Base-by-base conservation (phyloP, 208 protist species). In the Jaenimonas drosophilae region DNA sequence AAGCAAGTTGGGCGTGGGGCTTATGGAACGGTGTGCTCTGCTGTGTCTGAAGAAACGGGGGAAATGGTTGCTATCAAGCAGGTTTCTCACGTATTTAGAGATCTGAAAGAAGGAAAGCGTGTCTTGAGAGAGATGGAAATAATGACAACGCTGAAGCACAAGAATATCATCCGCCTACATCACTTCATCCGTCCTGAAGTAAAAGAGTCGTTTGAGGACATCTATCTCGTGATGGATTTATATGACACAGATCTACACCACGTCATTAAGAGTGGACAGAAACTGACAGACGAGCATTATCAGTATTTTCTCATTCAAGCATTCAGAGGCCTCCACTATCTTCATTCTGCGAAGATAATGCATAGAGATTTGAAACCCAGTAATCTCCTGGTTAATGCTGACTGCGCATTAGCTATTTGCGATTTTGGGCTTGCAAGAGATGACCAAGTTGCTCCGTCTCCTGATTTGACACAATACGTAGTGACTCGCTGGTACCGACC, bases 301-400 rank as follows among this genome's bases (percentile, higher is more conserved):
- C 96, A 98, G 63, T 99, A 98, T 62, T 99, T 99, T 63, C 81
- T 99, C 47, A 98, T 98, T 60, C 97, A 99, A 63, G 89, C 97
- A 3, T 90, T 98, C 43, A 59, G 88, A 20, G 95, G 91, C 1
- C 55, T 99, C 14, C 89, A 96, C 70, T 96, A 98, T 50, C 77
- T 99, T 23, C 97, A 99, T 62, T 95, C 91, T 9, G 96, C 96
- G 11, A 90, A 96, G 48, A 86, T 99, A 34, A 81, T 99, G 54
- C 97, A 99, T 58, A 70, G 97, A 3, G 97, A 99, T 52, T 59
- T 98, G 26, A 96, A 96, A 62, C 89, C 89, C 30, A 90, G 88
- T 43, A 98, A 98, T 58, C 56, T 98, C n/a, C 79, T 98, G 2
- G 77, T 97, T 1, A 98, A 98, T 61, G 83, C 75, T 27, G 92